A percentile compares a stretch with the other conserved stretches of the same genome.
These are phyloP conservation scores for Yarrowia sp. DNA, from an alignment of 805 yeast genomes.

Conservation along the genomic window DNA sequence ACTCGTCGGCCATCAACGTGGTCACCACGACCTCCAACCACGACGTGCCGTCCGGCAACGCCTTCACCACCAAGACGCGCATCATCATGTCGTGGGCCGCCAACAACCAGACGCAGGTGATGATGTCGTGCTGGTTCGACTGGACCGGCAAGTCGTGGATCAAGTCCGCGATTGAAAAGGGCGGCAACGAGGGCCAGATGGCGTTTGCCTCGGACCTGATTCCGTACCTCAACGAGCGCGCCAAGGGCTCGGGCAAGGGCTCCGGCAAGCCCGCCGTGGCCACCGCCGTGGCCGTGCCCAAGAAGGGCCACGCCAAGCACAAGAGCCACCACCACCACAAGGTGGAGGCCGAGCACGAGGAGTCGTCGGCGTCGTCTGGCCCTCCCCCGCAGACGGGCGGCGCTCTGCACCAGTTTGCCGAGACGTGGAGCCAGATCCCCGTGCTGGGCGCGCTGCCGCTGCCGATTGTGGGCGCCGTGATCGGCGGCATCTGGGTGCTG, in stretches of 20 bases:
- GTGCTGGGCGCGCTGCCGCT: constrained; percentile 27
- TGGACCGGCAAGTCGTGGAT: constrained; percentile 96
- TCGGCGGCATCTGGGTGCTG: constrained; percentile 33
- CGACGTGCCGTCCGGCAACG: constrained; percentile 90
- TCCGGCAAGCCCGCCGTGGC: constrained; percentile 23
- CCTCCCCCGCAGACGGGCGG: constrained; percentile 22
- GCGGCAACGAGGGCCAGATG: constrained; percentile 80
- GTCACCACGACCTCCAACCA: constrained; percentile 78
- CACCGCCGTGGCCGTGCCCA: constrained; percentile 18
- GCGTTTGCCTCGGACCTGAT: constrained; percentile 63
- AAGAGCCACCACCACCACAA: constrained; percentile 39
- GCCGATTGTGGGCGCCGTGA: constrained; percentile 10
- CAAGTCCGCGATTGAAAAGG: constrained; percentile 85
- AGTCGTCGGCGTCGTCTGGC: constrained; percentile 2
- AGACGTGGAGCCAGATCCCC: constrained; percentile 32
- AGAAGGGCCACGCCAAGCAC: constrained; percentile 40
- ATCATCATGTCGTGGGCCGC: constrained; percentile 78
- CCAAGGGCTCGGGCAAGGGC: constrained; percentile 41
- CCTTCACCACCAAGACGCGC: constrained; percentile 77
- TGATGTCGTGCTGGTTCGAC: constrained; percentile 74
- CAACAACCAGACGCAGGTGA: constrained; percentile 64
- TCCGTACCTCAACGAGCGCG: constrained; percentile 50
- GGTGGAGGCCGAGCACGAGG: constrained; percentile 39
- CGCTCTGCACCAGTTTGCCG: constrained; percentile 25
- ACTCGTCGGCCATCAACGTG: constrained; percentile 63